Conservation (phyloP, 805 yeast genomes). For the Candida pseudofarinosa region DNA sequence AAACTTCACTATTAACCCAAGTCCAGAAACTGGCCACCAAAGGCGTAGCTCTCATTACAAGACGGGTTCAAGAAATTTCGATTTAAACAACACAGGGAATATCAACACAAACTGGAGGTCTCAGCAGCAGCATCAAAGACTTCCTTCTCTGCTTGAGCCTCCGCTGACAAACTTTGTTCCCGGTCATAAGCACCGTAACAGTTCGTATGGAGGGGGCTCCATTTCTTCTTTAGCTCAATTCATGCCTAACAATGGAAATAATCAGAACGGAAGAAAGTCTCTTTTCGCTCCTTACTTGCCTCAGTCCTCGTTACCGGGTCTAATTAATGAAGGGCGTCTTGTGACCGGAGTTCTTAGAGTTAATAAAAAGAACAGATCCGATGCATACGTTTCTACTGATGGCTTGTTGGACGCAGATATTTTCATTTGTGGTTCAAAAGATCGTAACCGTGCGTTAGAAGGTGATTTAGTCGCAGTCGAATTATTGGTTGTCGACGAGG, state of each 20-base stretch:
- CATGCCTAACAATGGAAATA: conserved; percentile 27
- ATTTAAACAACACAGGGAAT: conserved; percentile 25
- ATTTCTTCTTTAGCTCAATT: conserved; percentile 45
- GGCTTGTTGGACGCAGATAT: conserved; percentile 95
- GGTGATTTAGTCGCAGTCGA: conserved; percentile 97
- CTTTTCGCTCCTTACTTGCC: conserved; percentile 95
- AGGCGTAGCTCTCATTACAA: conserved; percentile 39
- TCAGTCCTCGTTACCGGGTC: conserved; percentile 84
- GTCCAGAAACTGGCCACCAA: conserved; percentile 39
- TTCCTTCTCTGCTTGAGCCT: conserved; percentile 29
- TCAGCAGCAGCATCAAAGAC: conserved; percentile 20
- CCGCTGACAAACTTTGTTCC: conserved; percentile 54
- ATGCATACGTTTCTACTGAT: conserved; percentile 97
- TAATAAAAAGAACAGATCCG: conserved; percentile 93
- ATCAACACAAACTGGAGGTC: conserved; percentile 65
- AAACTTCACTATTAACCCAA: conserved; percentile 37
- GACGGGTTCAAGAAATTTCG: conserved; percentile 36
- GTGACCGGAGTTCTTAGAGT: conserved; percentile 93
- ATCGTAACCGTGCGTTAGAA: conserved; percentile 94
- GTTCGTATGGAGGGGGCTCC: conserved; percentile 62
- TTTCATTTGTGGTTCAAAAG: conserved; percentile 96
- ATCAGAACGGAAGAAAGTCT: conserved; percentile 59
- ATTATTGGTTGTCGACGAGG: conserved; percentile 91
- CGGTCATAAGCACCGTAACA: conserved; percentile 68
- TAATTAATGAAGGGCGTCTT: conserved; percentile 83